Evolutionary conservation across 2,329 filamentous ascomycete genomes (phyloP).

Genomic region (Diplocarpon mali): DNA sequence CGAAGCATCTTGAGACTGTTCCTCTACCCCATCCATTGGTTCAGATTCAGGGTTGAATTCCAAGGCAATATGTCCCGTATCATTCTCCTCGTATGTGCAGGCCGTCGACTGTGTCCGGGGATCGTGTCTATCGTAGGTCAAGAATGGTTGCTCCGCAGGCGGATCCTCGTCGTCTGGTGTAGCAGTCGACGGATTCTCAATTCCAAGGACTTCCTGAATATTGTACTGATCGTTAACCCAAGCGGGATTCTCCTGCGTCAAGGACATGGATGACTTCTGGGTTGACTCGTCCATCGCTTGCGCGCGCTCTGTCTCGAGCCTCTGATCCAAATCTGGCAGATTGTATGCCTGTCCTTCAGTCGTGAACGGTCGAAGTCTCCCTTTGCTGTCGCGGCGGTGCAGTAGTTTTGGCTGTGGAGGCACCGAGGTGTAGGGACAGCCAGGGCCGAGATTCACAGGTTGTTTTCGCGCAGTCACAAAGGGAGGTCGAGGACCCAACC

Average conservation of each 20-base stretch:
- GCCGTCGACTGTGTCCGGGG: conserved; percentile 19
- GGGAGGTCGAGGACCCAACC: background rate
- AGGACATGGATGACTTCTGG: conserved; percentile 22
- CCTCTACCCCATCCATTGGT: conserved; percentile 5
- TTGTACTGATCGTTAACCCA: conserved; percentile 21
- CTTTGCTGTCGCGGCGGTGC: conserved; percentile 3
- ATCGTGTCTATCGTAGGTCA: conserved; percentile 7
- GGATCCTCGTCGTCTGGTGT: conserved; percentile 1
- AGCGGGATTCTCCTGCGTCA: conserved; percentile 23
- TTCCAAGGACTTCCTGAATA: conserved; percentile 3
- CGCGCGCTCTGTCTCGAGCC: background rate
- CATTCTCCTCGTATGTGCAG: conserved; percentile 21
- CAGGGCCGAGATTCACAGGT: background rate
- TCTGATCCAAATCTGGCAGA: background rate
- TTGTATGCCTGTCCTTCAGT: background rate
- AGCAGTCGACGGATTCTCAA: conserved; percentile 1
- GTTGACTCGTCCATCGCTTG: conserved; percentile 11
- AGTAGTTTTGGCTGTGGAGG: background rate
- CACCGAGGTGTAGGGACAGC: background rate
- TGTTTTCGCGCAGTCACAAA: background rate
- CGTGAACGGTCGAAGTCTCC: conserved; percentile 2
- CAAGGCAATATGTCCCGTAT: conserved; percentile 21
- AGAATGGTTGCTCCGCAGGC: background rate
- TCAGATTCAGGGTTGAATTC: conserved; percentile 5
- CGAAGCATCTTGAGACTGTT: conserved; percentile 19